Evolutionary conservation across 1,284 basidiomycete species (phyloP).

Genomic region (Macrocystidia cucumis): DNA sequence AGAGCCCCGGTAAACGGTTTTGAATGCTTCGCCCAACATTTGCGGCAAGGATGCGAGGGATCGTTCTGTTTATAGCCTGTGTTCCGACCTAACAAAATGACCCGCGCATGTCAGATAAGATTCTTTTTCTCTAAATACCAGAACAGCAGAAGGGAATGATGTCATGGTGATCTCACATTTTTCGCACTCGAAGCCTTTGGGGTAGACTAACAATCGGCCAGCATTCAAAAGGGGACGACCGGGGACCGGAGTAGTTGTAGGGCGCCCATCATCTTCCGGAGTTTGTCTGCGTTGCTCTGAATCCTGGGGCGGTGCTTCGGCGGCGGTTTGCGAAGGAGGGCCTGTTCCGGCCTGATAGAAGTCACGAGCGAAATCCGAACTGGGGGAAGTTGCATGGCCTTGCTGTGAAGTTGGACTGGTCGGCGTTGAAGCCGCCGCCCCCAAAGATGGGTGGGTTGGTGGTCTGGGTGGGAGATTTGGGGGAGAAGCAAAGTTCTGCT

Average conservation of each 20-base stretch:
- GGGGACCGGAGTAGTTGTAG: constrained; percentile 52
- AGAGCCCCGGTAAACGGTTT: constrained; percentile 53
- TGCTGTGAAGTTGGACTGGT: constrained; percentile 11
- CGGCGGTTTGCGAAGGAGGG: constrained; percentile 7
- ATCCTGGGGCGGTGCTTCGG: neutral
- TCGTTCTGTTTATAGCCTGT: constrained; percentile 65
- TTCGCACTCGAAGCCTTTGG: constrained; percentile 45
- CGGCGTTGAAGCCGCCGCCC: constrained; percentile 9
- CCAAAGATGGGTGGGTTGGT: constrained; percentile 5
- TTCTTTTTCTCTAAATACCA: neutral
- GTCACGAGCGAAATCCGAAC: constrained; percentile 46
- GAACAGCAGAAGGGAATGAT: constrained; percentile 2
- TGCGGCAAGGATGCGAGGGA: constrained; percentile 56
- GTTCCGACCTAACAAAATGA: constrained; percentile 46
- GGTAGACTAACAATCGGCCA: constrained; percentile 61
- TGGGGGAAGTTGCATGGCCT: constrained; percentile 10
- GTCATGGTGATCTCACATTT: constrained; percentile 45
- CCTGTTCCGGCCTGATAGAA: constrained; percentile 41
- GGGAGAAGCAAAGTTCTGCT: constrained; percentile 3
- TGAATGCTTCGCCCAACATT: constrained; percentile 63
- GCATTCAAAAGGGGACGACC: constrained; percentile 57
- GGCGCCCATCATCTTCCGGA: constrained; percentile 47
- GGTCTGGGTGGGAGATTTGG: constrained; percentile 4
- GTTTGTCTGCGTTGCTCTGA: constrained; percentile 15
- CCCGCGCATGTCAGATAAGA: too few species aligned